These are phyloP conservation scores for Tylopilus vinaceipallidus DNA, from an alignment of 768 basidiomycete genomes.

Conservation along the genomic window DNA sequence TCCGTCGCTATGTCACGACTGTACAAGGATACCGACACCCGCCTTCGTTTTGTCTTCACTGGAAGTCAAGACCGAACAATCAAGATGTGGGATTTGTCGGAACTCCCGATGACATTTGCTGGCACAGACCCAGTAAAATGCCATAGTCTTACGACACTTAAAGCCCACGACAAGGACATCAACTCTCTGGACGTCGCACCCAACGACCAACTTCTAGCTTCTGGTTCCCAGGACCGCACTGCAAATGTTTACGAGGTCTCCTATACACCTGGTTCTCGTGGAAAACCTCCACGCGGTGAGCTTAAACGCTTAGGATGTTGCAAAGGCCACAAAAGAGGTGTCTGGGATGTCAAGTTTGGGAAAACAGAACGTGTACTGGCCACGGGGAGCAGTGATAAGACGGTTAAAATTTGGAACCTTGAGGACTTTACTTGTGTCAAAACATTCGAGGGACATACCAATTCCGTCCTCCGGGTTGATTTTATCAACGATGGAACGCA, in stretches of 20 bases:
- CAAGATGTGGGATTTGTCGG: slow-evolving; percentile 95
- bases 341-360: slow-evolving; percentile 93
- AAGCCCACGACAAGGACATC: slow-evolving; percentile 98
- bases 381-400: slow-evolving; percentile 94
- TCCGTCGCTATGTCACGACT: slow-evolving; percentile 78
- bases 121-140: slow-evolving; percentile 44
- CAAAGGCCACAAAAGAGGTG: slow-evolving; percentile 95
- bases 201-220: slow-evolving; percentile 83
- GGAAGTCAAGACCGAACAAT: slow-evolving; percentile 97
- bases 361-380: slow-evolving; percentile 80
- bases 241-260: slow-evolving; percentile 86
- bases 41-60: slow-evolving; percentile 78
- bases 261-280: slow-evolving; percentile 42
- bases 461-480: slow-evolving; percentile 91
- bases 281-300: slow-evolving; percentile 56
- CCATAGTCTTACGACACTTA: slow-evolving; percentile 78
- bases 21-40: slow-evolving; percentile 17
- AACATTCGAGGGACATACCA: slow-evolving; percentile 98
- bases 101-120: slow-evolving; percentile 37
- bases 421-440: slow-evolving; percentile 92
- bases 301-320: slow-evolving; percentile 80
- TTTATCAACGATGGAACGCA: slow-evolving; percentile 84
- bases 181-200: slow-evolving; percentile 93
- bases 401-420: slow-evolving; percentile 90
- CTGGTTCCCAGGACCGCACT: slow-evolving; percentile 94